Percentiles rank a stretch among this genome's conserved stretches.
These are phyloP conservation scores for Kodamaea laetipori DNA, from an alignment of 805 yeast species.

Conservation along the genomic window DNA sequence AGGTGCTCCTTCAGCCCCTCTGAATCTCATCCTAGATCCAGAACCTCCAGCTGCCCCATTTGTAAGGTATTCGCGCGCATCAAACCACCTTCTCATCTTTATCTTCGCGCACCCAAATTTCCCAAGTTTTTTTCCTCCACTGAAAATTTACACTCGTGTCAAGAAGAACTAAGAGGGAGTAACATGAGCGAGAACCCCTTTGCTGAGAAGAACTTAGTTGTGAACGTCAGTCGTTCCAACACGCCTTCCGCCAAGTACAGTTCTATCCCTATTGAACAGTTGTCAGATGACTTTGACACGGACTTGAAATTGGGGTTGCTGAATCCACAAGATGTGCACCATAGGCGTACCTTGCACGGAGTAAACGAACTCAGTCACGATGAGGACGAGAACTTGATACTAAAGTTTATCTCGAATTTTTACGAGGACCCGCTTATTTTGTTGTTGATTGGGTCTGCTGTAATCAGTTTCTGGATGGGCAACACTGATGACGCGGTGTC, in stretches of 20 bases:
- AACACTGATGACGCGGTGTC: slow-evolving; percentile 94
- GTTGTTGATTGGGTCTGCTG: slow-evolving; percentile 86
- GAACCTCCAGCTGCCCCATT: no score
- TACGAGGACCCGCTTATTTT: slow-evolving; percentile 90
- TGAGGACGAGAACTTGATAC: slow-evolving; percentile 72
- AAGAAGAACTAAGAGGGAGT: slow-evolving; percentile 1
- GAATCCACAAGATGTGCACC: slow-evolving; percentile 67
- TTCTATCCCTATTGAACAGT: slow-evolving; percentile 63
- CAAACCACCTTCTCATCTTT: no score
- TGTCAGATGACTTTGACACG: slow-evolving; percentile 63
- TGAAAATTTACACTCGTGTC: slow-evolving; percentile 13
- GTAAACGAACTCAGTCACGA: slow-evolving; percentile 74
- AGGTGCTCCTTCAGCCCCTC: no score
- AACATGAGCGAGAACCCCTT: slow-evolving; percentile 48
- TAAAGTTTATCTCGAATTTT: slow-evolving; percentile 77
- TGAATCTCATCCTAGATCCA: no score
- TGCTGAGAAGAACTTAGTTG: slow-evolving; percentile 22
- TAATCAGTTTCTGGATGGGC: slow-evolving; percentile 87
- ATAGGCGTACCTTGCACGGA: slow-evolving; percentile 77
- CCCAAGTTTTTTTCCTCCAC: slow-evolving; percentile 4
- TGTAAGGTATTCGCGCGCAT: no score
- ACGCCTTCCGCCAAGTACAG: slow-evolving; percentile 70
- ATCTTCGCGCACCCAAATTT: background rate
- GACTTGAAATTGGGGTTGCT: slow-evolving; percentile 61
- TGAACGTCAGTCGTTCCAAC: slow-evolving; percentile 23